Evolutionary conservation across 2,329 filamentous ascomycete genomes (phyloP), one percentile per base, ranked within the genome.

Genomic region (Sporothrix sp.): DNA sequence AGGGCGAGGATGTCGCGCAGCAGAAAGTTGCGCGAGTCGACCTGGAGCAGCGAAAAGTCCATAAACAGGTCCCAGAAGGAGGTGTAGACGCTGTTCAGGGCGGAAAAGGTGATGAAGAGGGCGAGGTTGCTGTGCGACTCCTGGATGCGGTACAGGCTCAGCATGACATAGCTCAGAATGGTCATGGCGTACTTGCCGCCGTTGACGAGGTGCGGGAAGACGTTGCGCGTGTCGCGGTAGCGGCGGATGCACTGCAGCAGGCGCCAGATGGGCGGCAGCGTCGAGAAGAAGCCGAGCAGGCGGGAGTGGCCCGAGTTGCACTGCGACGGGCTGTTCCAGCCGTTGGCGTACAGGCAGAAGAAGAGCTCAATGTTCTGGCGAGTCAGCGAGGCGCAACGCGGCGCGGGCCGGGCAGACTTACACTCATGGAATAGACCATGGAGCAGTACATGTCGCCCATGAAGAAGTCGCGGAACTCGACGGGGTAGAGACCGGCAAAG

Each of bases 381-480:
- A n/a, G n/a, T n/a, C n/a, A n/a, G n/a, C n/a, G n/a, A n/a, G n/a
- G n/a, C n/a, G n/a, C n/a, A n/a, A n/a, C n/a, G n/a, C n/a, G n/a
- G n/a, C n/a, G n/a, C n/a, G n/a, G n/a, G n/a, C n/a, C n/a, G 25
- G 18, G 4, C 23, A 2, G 7, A 78, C 85, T 71, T 74, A 91
- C 87, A 54, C 87, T 84, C 67, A 87, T 87, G 14, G 84, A 78
- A 66, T 98, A 98, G 6, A 90, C 95, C 51, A 95, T 73, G 3
- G 93, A 97, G 67, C 91, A 97, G 66, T 95, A 95, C 74, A 97
- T 96, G 64, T 98, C 93, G 48, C 93, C 93, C 0, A 97, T 76
- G 66, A 96, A 97, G 69, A 98, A 97, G 66, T 98, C 93, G 52
- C 90, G 81, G 65, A 97, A 98, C 64, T 97, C 91, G 45, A 98